Conservation (phyloP, 176 grass and related monocot species). For the Hyparrhenia diplandra region DNA sequence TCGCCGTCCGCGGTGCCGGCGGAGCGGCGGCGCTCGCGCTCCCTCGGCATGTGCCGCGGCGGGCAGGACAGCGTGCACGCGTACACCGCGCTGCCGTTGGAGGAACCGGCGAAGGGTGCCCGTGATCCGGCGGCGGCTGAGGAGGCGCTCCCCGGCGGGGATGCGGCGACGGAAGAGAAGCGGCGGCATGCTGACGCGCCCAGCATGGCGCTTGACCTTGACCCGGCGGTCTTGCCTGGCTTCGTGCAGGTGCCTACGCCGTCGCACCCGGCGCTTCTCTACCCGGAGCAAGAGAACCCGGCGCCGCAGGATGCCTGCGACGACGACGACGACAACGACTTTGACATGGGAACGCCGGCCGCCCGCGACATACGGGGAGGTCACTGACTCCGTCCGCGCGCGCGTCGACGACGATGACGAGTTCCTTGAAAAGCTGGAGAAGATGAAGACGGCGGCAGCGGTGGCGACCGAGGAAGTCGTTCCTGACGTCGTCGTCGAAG, state of each 20-base stretch:
- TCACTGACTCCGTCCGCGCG: slow-evolving; percentile 37
- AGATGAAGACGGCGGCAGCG: slow-evolving; percentile 24
- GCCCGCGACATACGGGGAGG: slow-evolving; percentile 39
- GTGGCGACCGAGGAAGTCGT: background rate
- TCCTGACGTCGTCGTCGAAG: background rate
- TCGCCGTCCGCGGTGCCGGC: background rate
- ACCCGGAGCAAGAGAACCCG: slow-evolving; percentile 16
- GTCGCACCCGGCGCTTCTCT: slow-evolving; percentile 31
- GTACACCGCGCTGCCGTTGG: slow-evolving; percentile 2
- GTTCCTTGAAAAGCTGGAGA: slow-evolving; percentile 35
- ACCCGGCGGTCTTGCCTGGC: slow-evolving; percentile 30
- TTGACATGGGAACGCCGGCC: background rate
- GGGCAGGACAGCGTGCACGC: background rate
- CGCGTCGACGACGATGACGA: slow-evolving; percentile 19
- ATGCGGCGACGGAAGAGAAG: too few species aligned
- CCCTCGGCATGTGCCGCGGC: slow-evolving; percentile 37
- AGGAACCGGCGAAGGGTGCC: slow-evolving; percentile 9
- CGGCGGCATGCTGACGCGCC: too few species aligned
- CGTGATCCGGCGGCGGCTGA: slow-evolving; percentile 11
- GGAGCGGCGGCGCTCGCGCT: slow-evolving; percentile 11
- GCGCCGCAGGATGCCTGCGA: background rate
- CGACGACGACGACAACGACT: background rate
- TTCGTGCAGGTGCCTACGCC: slow-evolving; percentile 18
- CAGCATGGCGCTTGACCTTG: slow-evolving; percentile 42
- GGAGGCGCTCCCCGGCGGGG: background rate